Percentiles rank a stretch among this genome's conserved stretches.
phyloP scores from a whole-genome alignment of 345 rosid genomes.

The Jatropha curcas region DNA sequence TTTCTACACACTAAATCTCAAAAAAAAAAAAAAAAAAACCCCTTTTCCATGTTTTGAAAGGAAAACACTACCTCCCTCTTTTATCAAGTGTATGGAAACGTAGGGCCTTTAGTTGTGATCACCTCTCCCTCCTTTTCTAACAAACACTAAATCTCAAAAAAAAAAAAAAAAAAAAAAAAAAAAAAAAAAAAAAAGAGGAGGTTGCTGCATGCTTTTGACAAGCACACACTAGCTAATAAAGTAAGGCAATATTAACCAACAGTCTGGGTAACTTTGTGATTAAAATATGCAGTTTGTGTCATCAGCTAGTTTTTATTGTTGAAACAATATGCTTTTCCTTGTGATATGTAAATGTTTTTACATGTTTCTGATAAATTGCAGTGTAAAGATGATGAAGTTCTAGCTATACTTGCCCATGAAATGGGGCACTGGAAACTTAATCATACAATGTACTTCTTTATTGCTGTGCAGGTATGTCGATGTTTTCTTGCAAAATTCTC shows the following conservation, averaged over 20 bases:
- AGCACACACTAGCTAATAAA: neutral
- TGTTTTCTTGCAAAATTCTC: slow-evolving; percentile 5
- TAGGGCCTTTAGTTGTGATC: no score
- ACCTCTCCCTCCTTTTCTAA: neutral
- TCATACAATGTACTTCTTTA: slow-evolving; percentile 88
- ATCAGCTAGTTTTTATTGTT: neutral
- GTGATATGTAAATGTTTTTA: slow-evolving; percentile 9
- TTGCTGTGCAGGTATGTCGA: slow-evolving; percentile 77
- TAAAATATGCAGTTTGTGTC: slow-evolving; percentile 5
- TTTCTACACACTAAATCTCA: neutral
- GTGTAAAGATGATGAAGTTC: slow-evolving; percentile 93
- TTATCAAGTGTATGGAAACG: neutral
- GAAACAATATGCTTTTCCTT: slow-evolving; percentile 6
- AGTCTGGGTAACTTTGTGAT: neutral
- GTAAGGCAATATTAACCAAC: neutral
- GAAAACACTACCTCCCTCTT: neutral
- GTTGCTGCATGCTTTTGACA: neutral
- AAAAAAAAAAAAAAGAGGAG: neutral
- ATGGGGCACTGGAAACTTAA: slow-evolving; percentile 99
- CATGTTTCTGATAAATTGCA: slow-evolving; percentile 35
- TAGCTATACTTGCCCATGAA: slow-evolving; percentile 97
- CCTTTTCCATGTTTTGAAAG: no score
- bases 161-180: no score
- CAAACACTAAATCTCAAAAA: no score
- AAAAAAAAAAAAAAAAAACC: no score